Conservation (phyloP, 306 rosid genomes). For the Quercus aquifolioides region DNA sequence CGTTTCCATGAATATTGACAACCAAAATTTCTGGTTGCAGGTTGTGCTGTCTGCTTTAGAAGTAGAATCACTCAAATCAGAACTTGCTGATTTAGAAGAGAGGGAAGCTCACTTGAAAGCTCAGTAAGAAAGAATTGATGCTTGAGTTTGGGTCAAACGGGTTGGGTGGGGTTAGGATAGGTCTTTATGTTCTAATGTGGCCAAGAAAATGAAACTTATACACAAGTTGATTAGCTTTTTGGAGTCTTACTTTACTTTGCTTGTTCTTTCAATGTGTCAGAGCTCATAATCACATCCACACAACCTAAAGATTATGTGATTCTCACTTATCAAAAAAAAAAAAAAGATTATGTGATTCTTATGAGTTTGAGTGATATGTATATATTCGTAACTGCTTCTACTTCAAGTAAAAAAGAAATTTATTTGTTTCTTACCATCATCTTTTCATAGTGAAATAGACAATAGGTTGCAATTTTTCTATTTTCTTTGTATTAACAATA, state of each 20-base stretch:
- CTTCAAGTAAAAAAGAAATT: not conserved
- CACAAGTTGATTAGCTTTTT: not conserved
- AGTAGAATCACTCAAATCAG: slow-evolving; percentile 77
- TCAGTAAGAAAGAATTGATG: slow-evolving; percentile 50
- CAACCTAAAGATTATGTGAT: not conserved
- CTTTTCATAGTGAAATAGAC: not conserved
- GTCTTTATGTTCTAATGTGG: not conserved
- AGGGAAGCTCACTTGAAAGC: slow-evolving; percentile 88
- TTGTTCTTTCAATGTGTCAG: not conserved
- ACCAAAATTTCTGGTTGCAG: slow-evolving; percentile 34
- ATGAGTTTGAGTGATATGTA: not conserved
- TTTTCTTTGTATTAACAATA: not conserved
- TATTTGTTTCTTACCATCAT: not conserved
- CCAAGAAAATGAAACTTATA: not conserved
- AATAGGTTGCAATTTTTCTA: not conserved
- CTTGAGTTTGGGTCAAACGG: not conserved
- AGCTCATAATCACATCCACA: not conserved
- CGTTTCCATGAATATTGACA: slow-evolving; percentile 19
- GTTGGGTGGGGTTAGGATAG: not conserved
- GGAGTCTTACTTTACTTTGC: not conserved
- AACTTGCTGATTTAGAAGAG: slow-evolving; percentile 77
- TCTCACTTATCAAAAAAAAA: not conserved
- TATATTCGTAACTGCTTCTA: not conserved
- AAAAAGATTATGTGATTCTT: not conserved
- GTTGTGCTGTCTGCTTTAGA: slow-evolving; percentile 63